Conservation (phyloP, 2,329 filamentous ascomycete species). For the Calonectria fujianensis region DNA sequence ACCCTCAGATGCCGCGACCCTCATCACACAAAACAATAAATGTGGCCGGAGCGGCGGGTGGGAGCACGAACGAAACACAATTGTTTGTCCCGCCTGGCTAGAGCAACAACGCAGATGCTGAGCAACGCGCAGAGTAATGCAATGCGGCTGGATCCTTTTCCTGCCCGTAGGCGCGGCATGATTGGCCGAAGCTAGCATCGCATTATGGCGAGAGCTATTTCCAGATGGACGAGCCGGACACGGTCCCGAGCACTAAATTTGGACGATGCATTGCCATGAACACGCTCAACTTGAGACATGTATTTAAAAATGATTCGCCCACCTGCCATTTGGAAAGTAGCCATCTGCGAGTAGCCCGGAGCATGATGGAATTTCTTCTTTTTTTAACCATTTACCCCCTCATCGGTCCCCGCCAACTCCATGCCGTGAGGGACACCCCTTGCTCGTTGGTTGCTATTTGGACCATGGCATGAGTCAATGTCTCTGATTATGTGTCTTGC, state of each 20-base stretch:
- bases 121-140: background rate
- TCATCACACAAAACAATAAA: background rate
- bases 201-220: slow-evolving; percentile 22
- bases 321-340: background rate
- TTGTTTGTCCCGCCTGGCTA: background rate
- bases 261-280: slow-evolving; percentile 4
- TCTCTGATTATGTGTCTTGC: slow-evolving; percentile 4
- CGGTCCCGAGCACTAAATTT: slow-evolving; percentile 12
- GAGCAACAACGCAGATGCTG: background rate
- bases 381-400: background rate
- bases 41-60: background rate
- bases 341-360: slow-evolving; percentile 12
- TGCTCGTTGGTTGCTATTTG: background rate
- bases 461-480: slow-evolving; percentile 14
- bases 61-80: slow-evolving; percentile 1
- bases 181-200: slow-evolving; percentile 12
- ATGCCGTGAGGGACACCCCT: slow-evolving; percentile 1
- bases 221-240: slow-evolving; percentile 6
- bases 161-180: background rate
- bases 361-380: slow-evolving; percentile 26
- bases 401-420: background rate
- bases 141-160: background rate
- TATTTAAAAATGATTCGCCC: slow-evolving; percentile 8
- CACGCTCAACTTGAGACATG: slow-evolving; percentile 19
- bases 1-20: background rate